These are phyloP conservation scores for Cladochytrium replicatum DNA, from an alignment of 192 early-diverging fungal species.

Conservation along the genomic window DNA sequence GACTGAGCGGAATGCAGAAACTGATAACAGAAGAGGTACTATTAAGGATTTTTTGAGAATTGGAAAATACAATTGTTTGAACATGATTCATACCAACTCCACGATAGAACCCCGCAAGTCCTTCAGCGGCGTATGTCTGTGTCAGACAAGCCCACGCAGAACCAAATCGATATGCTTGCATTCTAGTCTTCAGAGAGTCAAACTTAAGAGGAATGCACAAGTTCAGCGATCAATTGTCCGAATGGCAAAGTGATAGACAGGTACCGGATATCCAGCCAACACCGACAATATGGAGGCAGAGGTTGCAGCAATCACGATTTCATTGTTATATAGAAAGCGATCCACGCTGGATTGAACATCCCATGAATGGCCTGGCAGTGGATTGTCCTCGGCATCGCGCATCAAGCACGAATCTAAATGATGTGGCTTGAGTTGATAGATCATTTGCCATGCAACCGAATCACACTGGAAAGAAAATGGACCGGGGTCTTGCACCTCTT, in stretches of 20 bases:
- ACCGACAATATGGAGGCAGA: slow-evolving; percentile 13
- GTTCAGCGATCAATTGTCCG: background rate
- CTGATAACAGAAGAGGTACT: slow-evolving; percentile 70
- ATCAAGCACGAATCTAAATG: no score
- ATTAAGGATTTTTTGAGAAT: no score
- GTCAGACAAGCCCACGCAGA: slow-evolving; percentile 68
- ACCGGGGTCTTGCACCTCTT: no score
- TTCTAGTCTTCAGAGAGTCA: slow-evolving; percentile 92
- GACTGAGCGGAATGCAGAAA: slow-evolving; percentile 78
- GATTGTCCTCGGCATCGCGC: no score
- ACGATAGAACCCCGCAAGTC: slow-evolving; percentile 75
- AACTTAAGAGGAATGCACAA: slow-evolving; percentile 29
- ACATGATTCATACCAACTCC: slow-evolving; percentile 34
- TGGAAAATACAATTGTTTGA: slow-evolving; percentile 7
- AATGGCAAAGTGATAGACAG: background rate
- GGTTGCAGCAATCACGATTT: slow-evolving; percentile 19
- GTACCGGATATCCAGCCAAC: slow-evolving; percentile 16
- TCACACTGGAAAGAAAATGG: no score
- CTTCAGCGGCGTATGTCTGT: slow-evolving; percentile 68
- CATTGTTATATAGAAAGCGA: no score
- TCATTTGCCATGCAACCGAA: no score
- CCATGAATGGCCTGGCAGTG: no score
- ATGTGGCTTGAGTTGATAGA: no score
- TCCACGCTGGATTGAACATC: no score
- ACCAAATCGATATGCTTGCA: slow-evolving; percentile 86